Conservation (phyloP, 2,329 filamentous ascomycete genomes). For the Ophiostoma novo-ulmi region DNA sequence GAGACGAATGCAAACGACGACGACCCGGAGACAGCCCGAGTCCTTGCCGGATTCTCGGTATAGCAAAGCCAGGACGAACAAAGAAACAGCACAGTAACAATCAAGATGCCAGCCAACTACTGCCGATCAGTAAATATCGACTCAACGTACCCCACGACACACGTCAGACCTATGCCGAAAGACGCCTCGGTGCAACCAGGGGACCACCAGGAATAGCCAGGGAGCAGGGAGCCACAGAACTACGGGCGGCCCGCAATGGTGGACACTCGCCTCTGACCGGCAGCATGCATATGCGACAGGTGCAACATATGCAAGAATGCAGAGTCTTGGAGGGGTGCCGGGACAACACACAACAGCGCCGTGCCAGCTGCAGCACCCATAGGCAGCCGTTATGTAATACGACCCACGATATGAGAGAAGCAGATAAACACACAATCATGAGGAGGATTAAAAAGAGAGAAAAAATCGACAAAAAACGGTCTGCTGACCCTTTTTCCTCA, state of each 20-base stretch:
- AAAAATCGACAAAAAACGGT: background rate
- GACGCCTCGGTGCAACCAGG: background rate
- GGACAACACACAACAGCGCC: constrained; percentile 7
- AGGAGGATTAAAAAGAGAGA: background rate
- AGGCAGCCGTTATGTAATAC: background rate
- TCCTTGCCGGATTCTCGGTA: background rate
- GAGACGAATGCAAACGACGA: background rate
- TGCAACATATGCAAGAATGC: background rate
- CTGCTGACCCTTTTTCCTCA: constrained; percentile 14
- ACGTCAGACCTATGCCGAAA: background rate
- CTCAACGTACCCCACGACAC: background rate
- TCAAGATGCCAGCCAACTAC: background rate
- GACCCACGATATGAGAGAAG: background rate
- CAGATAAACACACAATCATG: background rate
- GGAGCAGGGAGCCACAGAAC: background rate
- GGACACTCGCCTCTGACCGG: background rate
- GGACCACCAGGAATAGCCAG: background rate
- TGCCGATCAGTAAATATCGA: background rate
- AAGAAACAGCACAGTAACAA: background rate
- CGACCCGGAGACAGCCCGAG: background rate
- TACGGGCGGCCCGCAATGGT: background rate
- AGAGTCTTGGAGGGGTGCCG: background rate
- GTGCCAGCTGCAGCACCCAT: background rate
- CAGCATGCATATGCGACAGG: background rate
- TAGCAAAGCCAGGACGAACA: background rate